A percentile compares a stretch with the other conserved stretches of the same genome.
These are phyloP conservation scores for Cercospora sojina DNA, from an alignment of 2,329 filamentous ascomycete species.

Conservation along the genomic window DNA sequence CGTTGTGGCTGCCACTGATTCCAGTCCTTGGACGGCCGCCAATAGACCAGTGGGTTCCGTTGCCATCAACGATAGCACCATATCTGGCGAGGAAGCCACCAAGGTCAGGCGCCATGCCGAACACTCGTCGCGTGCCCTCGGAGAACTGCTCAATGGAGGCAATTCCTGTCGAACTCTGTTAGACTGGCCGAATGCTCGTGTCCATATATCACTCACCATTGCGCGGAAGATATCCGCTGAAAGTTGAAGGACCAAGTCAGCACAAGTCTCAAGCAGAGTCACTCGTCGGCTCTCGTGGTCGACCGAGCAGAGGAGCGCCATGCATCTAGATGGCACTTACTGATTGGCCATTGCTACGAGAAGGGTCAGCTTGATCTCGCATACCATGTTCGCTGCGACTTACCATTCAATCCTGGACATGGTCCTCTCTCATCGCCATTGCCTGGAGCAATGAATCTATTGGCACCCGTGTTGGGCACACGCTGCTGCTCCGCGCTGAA, in stretches of 20 bases:
- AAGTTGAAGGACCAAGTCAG: neutral
- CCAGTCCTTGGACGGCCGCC: conserved; percentile 24
- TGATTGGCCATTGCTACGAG: conserved; percentile 16
- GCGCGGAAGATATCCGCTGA: conserved; percentile 30
- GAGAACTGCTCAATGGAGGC: conserved; percentile 40
- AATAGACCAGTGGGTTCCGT: conserved; percentile 26
- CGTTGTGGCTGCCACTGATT: conserved; percentile 36
- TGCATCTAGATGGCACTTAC: neutral
- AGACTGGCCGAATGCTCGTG: conserved; percentile 12
- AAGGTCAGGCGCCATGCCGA: conserved; percentile 36
- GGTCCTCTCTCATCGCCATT: conserved; percentile 32
- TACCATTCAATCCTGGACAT: conserved; percentile 35
- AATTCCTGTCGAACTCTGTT: conserved; percentile 30
- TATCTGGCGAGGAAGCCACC: conserved; percentile 24
- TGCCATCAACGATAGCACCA: conserved; percentile 25
- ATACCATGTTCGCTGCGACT: conserved; percentile 14
- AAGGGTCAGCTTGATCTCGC: conserved; percentile 11
- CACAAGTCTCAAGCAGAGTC: neutral
- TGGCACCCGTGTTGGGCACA: conserved; percentile 31
- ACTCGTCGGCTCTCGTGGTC: neutral
- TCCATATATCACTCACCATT: conserved; percentile 15
- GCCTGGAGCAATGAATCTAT: conserved; percentile 34
- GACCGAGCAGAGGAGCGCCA: neutral
- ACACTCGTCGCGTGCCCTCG: conserved; percentile 31
- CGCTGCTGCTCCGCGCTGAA: conserved; percentile 37